Conservation (phyloP, 352 stramenopile species). For the Phytophthora fragariae region DNA sequence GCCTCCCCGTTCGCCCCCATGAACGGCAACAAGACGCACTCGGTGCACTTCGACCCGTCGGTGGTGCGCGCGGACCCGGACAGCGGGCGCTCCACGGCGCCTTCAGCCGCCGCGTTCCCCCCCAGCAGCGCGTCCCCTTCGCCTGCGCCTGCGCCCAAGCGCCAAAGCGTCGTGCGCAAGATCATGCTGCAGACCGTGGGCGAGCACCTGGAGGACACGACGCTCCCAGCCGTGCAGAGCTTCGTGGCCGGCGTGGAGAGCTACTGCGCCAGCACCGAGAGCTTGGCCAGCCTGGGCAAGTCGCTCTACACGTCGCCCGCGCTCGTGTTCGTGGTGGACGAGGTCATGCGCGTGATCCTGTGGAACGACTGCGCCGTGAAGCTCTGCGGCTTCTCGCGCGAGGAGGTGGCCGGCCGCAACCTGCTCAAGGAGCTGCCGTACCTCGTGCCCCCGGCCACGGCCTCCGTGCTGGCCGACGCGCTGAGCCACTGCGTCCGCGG, state of each 20-base stretch:
- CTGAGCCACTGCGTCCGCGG: slow-evolving; percentile 69
- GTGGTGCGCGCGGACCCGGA: slow-evolving; percentile 63
- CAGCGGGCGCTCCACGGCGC: slow-evolving; percentile 40
- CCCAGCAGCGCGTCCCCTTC: background rate
- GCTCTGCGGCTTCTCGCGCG: slow-evolving; percentile 75
- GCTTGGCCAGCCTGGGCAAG: slow-evolving; percentile 82
- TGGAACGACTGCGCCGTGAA: slow-evolving; percentile 87
- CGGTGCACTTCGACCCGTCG: slow-evolving; percentile 72
- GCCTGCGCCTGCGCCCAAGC: slow-evolving; percentile 17
- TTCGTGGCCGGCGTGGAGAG: slow-evolving; percentile 79
- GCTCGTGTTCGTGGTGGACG: slow-evolving; percentile 86
- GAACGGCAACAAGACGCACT: slow-evolving; percentile 65
- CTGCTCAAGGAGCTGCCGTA: slow-evolving; percentile 76
- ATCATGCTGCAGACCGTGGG: slow-evolving; percentile 84
- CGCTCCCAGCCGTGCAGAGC: slow-evolving; percentile 68
- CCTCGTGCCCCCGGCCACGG: slow-evolving; percentile 67
- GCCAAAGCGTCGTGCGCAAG: slow-evolving; percentile 69
- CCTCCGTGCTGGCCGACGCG: slow-evolving; percentile 62
- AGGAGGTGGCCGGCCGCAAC: slow-evolving; percentile 83
- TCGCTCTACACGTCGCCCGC: slow-evolving; percentile 81
- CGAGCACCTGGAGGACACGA: slow-evolving; percentile 76
- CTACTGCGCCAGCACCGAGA: slow-evolving; percentile 82
- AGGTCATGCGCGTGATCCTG: slow-evolving; percentile 86
- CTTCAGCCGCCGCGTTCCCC: background rate
- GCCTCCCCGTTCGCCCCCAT: slow-evolving; percentile 25